Evolutionary conservation across 1,139 yeast species (phyloP).

Genomic region (Trichomonascaceae sp.): DNA sequence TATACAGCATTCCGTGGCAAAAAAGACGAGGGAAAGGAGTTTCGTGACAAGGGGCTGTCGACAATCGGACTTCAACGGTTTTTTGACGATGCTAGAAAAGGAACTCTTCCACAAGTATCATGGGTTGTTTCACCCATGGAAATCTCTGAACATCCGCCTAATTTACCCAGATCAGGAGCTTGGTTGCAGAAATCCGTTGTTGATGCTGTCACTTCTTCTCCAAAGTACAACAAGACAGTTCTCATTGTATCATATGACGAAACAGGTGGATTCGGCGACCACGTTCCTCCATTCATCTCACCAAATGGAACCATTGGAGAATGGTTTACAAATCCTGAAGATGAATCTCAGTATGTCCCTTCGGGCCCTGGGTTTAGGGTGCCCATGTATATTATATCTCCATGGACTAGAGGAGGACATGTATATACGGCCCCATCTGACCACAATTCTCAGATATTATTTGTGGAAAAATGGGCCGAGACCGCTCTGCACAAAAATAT

Average conservation of each 20-base stretch:
- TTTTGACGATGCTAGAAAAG: constrained; percentile 20
- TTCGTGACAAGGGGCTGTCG: constrained; percentile 21
- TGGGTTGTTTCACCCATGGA: constrained; percentile 25
- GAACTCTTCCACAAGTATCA: constrained; percentile 25
- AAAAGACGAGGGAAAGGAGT: constrained; percentile 14
- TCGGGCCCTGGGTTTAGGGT: constrained; percentile 27
- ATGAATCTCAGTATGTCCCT: constrained; percentile 17
- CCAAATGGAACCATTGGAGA: constrained; percentile 25
- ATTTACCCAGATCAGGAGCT: constrained; percentile 23
- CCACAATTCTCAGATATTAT: constrained; percentile 25
- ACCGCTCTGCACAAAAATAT: constrained; percentile 18
- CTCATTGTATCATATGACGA: constrained; percentile 25
- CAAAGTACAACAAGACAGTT: constrained; percentile 22
- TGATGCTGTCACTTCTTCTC: constrained; percentile 22
- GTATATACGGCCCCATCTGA: constrained; percentile 26
- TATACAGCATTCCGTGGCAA: constrained; percentile 21
- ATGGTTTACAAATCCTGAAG: constrained; percentile 21
- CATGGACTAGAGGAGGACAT: constrained; percentile 26
- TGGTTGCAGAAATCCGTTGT: constrained; percentile 24
- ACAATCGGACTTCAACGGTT: constrained; percentile 22
- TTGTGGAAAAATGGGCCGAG: constrained; percentile 21
- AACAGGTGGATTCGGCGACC: constrained; percentile 29
- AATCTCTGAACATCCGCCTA: constrained; percentile 25
- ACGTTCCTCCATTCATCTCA: constrained; percentile 20
- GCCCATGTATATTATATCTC: constrained; percentile 23